Base-by-base conservation (phyloP, 768 basidiomycete species). In the Pleurotus citrinopileatus region DNA sequence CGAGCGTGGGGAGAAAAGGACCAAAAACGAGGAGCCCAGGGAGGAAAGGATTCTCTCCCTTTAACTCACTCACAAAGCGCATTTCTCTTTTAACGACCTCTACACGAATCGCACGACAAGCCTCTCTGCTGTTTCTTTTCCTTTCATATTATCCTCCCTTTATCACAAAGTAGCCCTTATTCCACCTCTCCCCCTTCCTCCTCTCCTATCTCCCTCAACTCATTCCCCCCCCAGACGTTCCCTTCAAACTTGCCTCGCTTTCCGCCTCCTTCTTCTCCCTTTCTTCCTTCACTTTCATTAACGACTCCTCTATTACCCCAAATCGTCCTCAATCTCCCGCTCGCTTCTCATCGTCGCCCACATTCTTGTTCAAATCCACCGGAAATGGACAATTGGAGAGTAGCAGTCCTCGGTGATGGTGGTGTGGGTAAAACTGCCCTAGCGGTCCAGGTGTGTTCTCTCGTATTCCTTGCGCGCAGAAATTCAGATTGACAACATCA, bases 391-490 rank as follows among this genome's bases (percentile, higher is more conserved):
- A 88, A 86, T 70, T 94, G 91, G 91, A 88, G 93, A 78, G 89
- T 97, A 62, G 93, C 94, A 58, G 92, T 97, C 61, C 82, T 97
- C 55, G 94, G 94, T 60, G 94, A 98, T 74, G 94, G 94, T 73
- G 94, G 94, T 74, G 94, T 98, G 44, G 94, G 94, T 55, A 98
- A 98, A 79, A 97, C 94, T 55, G 94, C 94, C 34, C 72, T 98
- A 64, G 94, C 94, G 60, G 94, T 97, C 42, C 94, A 97, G 80
- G 94, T 91, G 62, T 56, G 87, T 74, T 43, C 32, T 22, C 55
- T 58, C 52, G 19, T 38, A 28, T 4, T 42, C 52, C 19, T 28
- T 61, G 32, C 44, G 45, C 17, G 32, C 37, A 40, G 29, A 52
- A 36, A 34, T n/a, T 34, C 32, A 10, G 25, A 57, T 50, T 59